A percentile compares a stretch with the other conserved stretches of the same genome.
These are phyloP conservation scores for Cyclotella choctawhatcheeana DNA, from an alignment of 108 stramenopile genomes.

Conservation along the genomic window DNA sequence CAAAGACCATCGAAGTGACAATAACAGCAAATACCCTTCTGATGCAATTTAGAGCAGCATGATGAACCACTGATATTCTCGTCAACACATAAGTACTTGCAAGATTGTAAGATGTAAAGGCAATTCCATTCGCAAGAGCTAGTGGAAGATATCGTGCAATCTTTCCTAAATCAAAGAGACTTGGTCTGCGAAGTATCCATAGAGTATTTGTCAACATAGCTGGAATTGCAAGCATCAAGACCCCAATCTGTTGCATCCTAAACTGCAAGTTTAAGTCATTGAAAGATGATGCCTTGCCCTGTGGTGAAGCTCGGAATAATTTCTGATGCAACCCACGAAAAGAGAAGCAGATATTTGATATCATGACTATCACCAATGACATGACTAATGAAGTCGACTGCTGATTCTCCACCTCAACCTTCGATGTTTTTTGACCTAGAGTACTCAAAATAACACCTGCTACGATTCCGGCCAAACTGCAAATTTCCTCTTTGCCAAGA, in stretches of 20 bases:
- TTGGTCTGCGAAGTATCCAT: slow-evolving; percentile 1
- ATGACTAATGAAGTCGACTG: slow-evolving; percentile 33
- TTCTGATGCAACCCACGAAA: slow-evolving; percentile 89
- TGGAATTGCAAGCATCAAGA: slow-evolving; percentile 39
- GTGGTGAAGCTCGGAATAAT: slow-evolving; percentile 65
- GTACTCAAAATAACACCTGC: slow-evolving; percentile 74
- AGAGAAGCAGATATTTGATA: slow-evolving; percentile 82
- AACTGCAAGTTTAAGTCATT: slow-evolving; percentile 82
- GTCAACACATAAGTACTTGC: slow-evolving; percentile 72
- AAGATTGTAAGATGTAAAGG: slow-evolving; percentile 80
- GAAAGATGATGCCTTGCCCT: slow-evolving; percentile 45
- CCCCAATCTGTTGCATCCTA: slow-evolving; percentile 84
- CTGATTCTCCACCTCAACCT: background rate
- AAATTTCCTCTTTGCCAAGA: slow-evolving; percentile 53
- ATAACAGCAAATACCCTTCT: slow-evolving; percentile 84
- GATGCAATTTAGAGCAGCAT: slow-evolving; percentile 86
- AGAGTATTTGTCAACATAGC: slow-evolving; percentile 41
- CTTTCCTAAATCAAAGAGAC: background rate
- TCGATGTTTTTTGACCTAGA: slow-evolving; percentile 46
- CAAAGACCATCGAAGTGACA: slow-evolving; percentile 74
- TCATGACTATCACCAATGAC: slow-evolving; percentile 64
- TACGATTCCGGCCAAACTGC: slow-evolving; percentile 62
- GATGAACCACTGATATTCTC: slow-evolving; percentile 80
- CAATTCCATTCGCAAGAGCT: slow-evolving; percentile 69
- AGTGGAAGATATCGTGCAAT: slow-evolving; percentile 33